Conservation (phyloP, 805 yeast species). For the Maudiozyma pseudohumilis region DNA sequence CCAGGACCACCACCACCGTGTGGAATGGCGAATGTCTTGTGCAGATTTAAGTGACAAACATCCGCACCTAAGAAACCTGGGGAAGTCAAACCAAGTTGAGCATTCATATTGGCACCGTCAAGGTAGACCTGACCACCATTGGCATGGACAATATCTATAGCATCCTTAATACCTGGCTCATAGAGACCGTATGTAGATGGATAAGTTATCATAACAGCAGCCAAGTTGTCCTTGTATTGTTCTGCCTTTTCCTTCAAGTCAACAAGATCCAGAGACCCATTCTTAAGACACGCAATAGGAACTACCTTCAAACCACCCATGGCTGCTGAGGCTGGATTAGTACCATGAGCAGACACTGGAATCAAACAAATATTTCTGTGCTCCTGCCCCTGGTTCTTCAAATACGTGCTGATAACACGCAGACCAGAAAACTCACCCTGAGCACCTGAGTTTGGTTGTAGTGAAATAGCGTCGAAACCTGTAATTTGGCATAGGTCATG, state of each 20-base stretch:
- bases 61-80: slow-evolving; percentile 98
- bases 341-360: slow-evolving; percentile 97
- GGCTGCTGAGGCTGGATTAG: slow-evolving; percentile 97
- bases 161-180: slow-evolving; percentile 81
- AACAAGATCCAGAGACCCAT: slow-evolving; percentile 77
- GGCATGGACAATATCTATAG: slow-evolving; percentile 74
- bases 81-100: slow-evolving; percentile 93
- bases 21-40: slow-evolving; percentile 94
- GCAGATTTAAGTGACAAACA: slow-evolving; percentile 93
- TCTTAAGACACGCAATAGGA: slow-evolving; percentile 73
- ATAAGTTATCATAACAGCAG: slow-evolving; percentile 93
- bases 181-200: slow-evolving; percentile 96
- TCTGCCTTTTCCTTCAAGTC: slow-evolving; percentile 69
- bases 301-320: slow-evolving; percentile 94
- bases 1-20: slow-evolving; percentile 99
- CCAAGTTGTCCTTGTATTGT: slow-evolving; percentile 58
- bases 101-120: slow-evolving; percentile 99
- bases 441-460: slow-evolving; percentile 97
- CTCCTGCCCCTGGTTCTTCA: slow-evolving; percentile 57
- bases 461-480: slow-evolving; percentile 81
- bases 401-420: slow-evolving; percentile 71
- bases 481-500: slow-evolving; percentile 83
- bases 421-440: slow-evolving; percentile 97
- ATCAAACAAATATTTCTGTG: slow-evolving; percentile 81
- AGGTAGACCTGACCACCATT: slow-evolving; percentile 93